Evolutionary conservation across 768 basidiomycete genomes (phyloP).

Genomic region (Pleurotus djamor): DNA sequence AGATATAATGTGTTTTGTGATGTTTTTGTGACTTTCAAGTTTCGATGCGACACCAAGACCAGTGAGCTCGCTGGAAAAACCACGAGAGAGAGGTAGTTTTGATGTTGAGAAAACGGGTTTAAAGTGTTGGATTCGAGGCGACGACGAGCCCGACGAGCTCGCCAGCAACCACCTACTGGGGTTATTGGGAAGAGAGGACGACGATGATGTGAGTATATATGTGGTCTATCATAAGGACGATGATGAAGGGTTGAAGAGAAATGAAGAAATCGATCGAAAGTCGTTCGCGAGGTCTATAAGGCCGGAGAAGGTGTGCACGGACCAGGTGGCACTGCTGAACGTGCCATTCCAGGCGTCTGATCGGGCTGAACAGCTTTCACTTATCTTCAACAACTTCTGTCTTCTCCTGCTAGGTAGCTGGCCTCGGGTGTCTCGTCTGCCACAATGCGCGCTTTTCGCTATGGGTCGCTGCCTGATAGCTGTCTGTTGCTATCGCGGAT

Average conservation of each 20-base stretch:
- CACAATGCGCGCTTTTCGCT: slow-evolving; percentile 5
- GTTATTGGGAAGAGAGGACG: background rate
- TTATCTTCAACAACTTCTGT: background rate
- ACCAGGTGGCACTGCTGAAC: slow-evolving; percentile 2
- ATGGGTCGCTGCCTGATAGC: background rate
- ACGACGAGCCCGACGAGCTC: background rate
- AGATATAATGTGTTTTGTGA: background rate
- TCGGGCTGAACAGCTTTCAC: background rate
- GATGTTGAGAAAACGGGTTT: background rate
- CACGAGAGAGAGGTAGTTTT: background rate
- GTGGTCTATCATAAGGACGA: slow-evolving; percentile 2
- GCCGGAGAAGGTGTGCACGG: background rate
- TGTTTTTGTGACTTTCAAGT: no score
- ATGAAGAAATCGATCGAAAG: background rate
- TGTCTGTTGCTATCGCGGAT: background rate
- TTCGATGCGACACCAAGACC: no score
- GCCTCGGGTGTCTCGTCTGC: background rate
- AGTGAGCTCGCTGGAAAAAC: no score
- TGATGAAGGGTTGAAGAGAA: background rate
- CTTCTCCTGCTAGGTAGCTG: background rate
- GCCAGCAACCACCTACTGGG: slow-evolving; percentile 5
- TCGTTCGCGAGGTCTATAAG: slow-evolving; percentile 1
- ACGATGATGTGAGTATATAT: background rate
- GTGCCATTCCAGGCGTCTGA: background rate
- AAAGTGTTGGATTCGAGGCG: background rate